Evolutionary conservation across 768 basidiomycete genomes (phyloP).

Genomic region (Hebeloma cylindrosporum): DNA sequence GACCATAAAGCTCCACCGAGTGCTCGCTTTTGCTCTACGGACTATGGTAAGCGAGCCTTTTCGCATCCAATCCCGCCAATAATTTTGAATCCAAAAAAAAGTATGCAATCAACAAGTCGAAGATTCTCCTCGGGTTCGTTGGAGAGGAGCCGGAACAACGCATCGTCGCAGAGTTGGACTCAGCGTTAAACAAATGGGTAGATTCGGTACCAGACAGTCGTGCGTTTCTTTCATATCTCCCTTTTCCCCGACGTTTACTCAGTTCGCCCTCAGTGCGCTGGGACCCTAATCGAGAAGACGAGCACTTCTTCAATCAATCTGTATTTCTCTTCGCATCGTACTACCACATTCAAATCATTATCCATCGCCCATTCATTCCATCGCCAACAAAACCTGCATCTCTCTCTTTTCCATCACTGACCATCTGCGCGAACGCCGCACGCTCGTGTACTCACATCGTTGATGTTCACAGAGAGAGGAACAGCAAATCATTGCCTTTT

Average conservation of each 20-base stretch:
- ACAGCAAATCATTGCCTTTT: no score
- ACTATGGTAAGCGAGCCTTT: no score
- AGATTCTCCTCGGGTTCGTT: constrained; percentile 37
- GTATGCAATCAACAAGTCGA: constrained; percentile 43
- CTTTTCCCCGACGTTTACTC: no score
- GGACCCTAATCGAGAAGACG: constrained; percentile 24
- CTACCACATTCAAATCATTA: constrained; percentile 59
- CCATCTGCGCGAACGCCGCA: constrained; percentile 73
- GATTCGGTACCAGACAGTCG: constrained; percentile 23
- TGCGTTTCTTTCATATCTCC: not conserved
- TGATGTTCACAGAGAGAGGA: no score
- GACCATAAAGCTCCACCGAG: constrained; percentile 57
- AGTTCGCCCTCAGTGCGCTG: constrained; percentile 25
- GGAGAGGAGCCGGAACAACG: constrained; percentile 56
- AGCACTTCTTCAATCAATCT: constrained; percentile 49
- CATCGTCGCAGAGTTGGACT: constrained; percentile 62
- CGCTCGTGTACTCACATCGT: constrained; percentile 69
- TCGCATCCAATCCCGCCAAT: no score
- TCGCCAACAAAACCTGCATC: constrained; percentile 37
- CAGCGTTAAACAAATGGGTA: constrained; percentile 60
- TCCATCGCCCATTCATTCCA: constrained; percentile 75
- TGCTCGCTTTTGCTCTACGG: constrained; percentile 59
- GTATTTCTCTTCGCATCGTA: constrained; percentile 44
- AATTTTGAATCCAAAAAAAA: no score
- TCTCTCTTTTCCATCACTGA: constrained; percentile 54